Conservation (phyloP, 805 yeast species). For the Sporopachydermia lactativora region DNA sequence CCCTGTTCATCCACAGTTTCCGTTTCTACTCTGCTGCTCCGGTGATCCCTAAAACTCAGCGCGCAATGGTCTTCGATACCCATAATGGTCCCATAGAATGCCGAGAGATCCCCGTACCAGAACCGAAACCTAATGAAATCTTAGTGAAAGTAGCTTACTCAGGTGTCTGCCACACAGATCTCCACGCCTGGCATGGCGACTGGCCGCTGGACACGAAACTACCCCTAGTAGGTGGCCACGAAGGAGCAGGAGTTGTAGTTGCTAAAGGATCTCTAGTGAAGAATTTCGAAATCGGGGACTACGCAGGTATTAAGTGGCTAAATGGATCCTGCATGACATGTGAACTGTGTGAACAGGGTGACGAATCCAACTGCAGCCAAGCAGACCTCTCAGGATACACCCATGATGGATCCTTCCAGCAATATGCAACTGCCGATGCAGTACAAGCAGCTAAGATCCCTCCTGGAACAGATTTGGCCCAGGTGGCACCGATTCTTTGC, state of each 20-base stretch:
- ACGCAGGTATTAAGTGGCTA: constrained; percentile 52
- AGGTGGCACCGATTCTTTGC: constrained; percentile 39
- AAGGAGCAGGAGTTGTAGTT: constrained; percentile 55
- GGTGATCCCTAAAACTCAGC: constrained; percentile 33
- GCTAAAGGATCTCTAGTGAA: constrained; percentile 41
- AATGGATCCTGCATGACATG: constrained; percentile 48
- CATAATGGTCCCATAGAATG: constrained; percentile 34
- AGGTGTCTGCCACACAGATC: constrained; percentile 54
- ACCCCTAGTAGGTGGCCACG: constrained; percentile 55
- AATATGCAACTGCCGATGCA: constrained; percentile 32
- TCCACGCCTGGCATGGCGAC: constrained; percentile 58
- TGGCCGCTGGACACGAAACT: constrained; percentile 45
- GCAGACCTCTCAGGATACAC: constrained; percentile 42
- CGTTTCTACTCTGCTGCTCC: constrained; percentile 8
- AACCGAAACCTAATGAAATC: constrained; percentile 42
- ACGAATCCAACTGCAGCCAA: constrained; percentile 40
- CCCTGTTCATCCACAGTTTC: no score
- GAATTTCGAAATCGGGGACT: constrained; percentile 44
- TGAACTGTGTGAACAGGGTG: constrained; percentile 38
- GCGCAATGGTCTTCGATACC: constrained; percentile 37
- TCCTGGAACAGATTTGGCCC: constrained; percentile 25
- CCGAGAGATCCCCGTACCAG: constrained; percentile 41
- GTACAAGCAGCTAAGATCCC: constrained; percentile 29
- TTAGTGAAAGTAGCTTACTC: constrained; percentile 46
- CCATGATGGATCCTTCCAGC: constrained; percentile 33